Evolutionary conservation across 768 basidiomycete species (phyloP).

Genomic region (Tricholoma hemisulphureum): DNA sequence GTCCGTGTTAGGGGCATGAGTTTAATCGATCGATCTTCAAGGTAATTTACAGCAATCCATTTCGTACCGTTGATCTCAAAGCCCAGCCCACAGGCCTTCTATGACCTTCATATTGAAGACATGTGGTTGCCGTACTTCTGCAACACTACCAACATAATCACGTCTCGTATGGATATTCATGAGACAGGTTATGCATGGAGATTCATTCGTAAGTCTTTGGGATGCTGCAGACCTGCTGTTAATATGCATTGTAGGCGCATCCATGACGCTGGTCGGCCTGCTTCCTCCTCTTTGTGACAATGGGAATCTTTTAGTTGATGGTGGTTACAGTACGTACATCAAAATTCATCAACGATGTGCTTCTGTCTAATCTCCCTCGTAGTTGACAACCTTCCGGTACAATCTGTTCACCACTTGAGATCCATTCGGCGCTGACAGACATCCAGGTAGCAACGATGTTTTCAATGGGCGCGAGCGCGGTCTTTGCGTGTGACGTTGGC

Average conservation of each 20-base stretch:
- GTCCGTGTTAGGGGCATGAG: slow-evolving; percentile 72
- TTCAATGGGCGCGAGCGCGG: slow-evolving; percentile 82
- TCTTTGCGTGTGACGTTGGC: slow-evolving; percentile 94
- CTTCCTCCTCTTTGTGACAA: slow-evolving; percentile 94
- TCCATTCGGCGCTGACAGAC: slow-evolving; percentile 2
- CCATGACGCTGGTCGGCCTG: slow-evolving; percentile 95
- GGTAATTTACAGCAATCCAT: slow-evolving; percentile 34
- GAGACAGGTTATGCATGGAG: slow-evolving; percentile 99
- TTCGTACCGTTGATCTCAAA: neutral
- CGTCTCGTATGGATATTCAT: slow-evolving; percentile 95
- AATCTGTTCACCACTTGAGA: slow-evolving; percentile 14
- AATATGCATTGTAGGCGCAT: slow-evolving; percentile 62
- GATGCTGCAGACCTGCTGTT: neutral
- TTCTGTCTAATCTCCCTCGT: slow-evolving; percentile 9
- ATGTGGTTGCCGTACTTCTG: slow-evolving; percentile 99
- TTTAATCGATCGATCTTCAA: slow-evolving; percentile 96
- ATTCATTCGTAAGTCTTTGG: slow-evolving; percentile 62
- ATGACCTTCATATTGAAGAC: slow-evolving; percentile 92
- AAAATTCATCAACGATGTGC: neutral
- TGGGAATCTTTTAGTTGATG: slow-evolving; percentile 89
- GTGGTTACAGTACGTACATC: slow-evolving; percentile 69
- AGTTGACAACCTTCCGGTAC: slow-evolving; percentile 90
- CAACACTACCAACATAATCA: slow-evolving; percentile 96
- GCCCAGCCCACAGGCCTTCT: slow-evolving; percentile 61
- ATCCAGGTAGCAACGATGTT: slow-evolving; percentile 87